Conservation (phyloP, 2,329 filamentous ascomycete genomes). For the Ceratocystis cacaofunesta region DNA sequence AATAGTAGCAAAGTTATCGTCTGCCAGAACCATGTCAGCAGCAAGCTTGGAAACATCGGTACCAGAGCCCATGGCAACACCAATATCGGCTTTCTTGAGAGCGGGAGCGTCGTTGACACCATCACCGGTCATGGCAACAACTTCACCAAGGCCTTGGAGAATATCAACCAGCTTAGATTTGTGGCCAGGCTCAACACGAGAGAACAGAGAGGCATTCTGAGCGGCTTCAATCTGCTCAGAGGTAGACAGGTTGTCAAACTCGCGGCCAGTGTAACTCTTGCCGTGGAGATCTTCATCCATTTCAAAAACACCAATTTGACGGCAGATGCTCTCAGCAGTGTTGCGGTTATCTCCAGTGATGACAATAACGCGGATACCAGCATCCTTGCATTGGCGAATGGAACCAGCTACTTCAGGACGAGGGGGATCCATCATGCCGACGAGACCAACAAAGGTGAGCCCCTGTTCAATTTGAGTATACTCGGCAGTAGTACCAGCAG, state of each 20-base stretch:
- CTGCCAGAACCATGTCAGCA: slow-evolving; percentile 94
- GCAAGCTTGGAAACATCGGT: slow-evolving; percentile 95
- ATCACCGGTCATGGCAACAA: slow-evolving; percentile 98
- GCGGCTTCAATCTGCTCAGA: slow-evolving; percentile 71
- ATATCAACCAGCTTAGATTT: slow-evolving; percentile 97
- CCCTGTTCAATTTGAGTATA: slow-evolving; percentile 83
- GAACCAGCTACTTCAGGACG: slow-evolving; percentile 78
- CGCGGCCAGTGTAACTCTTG: slow-evolving; percentile 88
- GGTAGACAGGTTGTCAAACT: slow-evolving; percentile 76
- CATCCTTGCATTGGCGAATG: slow-evolving; percentile 76
- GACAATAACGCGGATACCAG: slow-evolving; percentile 91
- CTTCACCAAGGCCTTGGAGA: slow-evolving; percentile 79
- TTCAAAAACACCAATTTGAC: slow-evolving; percentile 88
- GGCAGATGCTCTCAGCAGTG: slow-evolving; percentile 94
- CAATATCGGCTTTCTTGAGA: slow-evolving; percentile 96
- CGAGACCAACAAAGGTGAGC: slow-evolving; percentile 84
- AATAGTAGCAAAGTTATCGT: slow-evolving; percentile 98
- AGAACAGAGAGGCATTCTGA: slow-evolving; percentile 79
- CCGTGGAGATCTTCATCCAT: slow-evolving; percentile 66
- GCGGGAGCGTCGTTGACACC: slow-evolving; percentile 97
- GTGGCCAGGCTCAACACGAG: slow-evolving; percentile 85
- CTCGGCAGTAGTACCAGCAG: slow-evolving; percentile 67
- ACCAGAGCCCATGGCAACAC: slow-evolving; percentile 95
- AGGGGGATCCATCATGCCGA: slow-evolving; percentile 93
- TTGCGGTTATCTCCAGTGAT: slow-evolving; percentile 98